Evolutionary conservation across 352 stramenopile genomes (phyloP), one percentile per base, ranked within the genome.

Genomic region (Sclerospora graminicola): DNA sequence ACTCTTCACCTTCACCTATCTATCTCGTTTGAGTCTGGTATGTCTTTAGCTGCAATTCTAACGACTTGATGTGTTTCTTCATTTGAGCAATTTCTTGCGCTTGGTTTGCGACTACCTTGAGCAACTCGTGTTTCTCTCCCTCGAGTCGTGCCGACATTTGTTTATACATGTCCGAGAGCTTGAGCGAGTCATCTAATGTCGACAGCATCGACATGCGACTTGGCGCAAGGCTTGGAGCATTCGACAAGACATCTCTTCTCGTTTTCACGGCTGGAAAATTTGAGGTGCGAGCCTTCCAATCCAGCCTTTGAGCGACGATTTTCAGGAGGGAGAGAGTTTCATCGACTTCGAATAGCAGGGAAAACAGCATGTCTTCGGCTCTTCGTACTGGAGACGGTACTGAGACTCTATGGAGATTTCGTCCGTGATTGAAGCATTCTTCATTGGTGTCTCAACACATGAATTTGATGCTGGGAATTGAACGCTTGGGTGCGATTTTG

Each of bases 131-230:
- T 48, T 90, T 90, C 43, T 90, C 79, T 7, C 52, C 57, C 34
- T 90, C 64, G n/a, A 90, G 41, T 9, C 79, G 68, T 30, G 79
- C 53, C 10, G 72, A 65, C 76, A 88, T 90, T 45, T 84, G 69
- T 48, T 88, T 87, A 67, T 88, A 90, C 75, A 87, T 82, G 50
- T 81, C 68, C 13, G 66, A 77, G n/a, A 90, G 47, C 32, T 69
- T 80, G 7, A 68, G 51, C 15, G 67, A 76, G 44, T 84, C 71
- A 24, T 82, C 73, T 10, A 78, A 34, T 10, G 66, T 75, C 9
- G 68, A 75, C 5, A 69, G 35, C 54, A 64, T 61, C 16, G 60
- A 69, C 46, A 57, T 64, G 27, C 51, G 51, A 23, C 66, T 69
- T n/a, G n/a, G n/a, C n/a, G n/a, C n/a, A n/a, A n/a, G n/a, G n/a